Conservation (phyloP, 805 yeast genomes). For the Metschnikowia arizonensis region DNA sequence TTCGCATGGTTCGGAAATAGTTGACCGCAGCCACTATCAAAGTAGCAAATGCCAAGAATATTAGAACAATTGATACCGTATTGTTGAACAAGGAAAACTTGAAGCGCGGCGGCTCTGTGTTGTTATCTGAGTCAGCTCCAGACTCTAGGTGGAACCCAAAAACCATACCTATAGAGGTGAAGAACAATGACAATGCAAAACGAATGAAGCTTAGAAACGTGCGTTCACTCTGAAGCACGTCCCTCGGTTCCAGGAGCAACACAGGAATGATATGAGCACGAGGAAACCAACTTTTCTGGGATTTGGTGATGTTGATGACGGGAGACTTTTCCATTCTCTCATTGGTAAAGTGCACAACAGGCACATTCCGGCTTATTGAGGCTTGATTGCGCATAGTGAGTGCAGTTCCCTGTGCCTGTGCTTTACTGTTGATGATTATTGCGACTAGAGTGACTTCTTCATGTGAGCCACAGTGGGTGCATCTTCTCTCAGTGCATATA, state of each 20-base stretch:
- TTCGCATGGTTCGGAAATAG: constrained; percentile 42
- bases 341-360: background rate
- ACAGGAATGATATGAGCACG: constrained; percentile 11
- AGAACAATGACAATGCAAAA: constrained; percentile 42
- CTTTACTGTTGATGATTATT: background rate
- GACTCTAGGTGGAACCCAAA: constrained; percentile 44
- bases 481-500: background rate
- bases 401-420: background rate
- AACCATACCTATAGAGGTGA: constrained; percentile 45
- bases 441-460: background rate
- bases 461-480: background rate
- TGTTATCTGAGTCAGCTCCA: background rate
- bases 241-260: constrained; percentile 44
- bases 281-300: constrained; percentile 12
- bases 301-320: background rate
- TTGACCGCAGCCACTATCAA: constrained; percentile 37
- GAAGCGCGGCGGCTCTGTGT: constrained; percentile 1
- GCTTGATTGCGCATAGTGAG: background rate
- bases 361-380: background rate
- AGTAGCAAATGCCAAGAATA: constrained; percentile 35
- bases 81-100: constrained; percentile 9
- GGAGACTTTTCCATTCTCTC: no score
- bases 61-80: constrained; percentile 34
- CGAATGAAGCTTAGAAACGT: constrained; percentile 49
- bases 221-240: constrained; percentile 50